Evolutionary conservation across 2,329 filamentous ascomycete species (phyloP), one percentile per base, ranked within the genome.

Genomic region (Phialophora chinensis): DNA sequence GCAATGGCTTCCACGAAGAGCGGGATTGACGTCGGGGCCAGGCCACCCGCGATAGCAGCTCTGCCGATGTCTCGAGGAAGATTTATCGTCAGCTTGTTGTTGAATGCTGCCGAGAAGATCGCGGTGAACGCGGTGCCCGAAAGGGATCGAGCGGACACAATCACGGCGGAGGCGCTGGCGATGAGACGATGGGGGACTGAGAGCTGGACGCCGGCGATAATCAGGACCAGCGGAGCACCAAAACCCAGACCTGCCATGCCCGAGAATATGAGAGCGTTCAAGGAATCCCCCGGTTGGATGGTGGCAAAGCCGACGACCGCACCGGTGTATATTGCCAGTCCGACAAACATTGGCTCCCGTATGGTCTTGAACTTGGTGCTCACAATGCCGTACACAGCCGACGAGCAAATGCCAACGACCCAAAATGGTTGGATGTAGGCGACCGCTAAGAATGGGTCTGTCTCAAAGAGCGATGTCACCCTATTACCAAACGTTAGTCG

Each of bases 281-380:
- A 8, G 4, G 44, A 54, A 60, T 59, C 57, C 44, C 44, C 62
- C 7, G 35, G 66, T 55, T 50, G 66, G 12, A 63, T 59, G 4
- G 65, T 61, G 25, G 64, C 64, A 8, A 66, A 53, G 35, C 62
- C 62, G 5, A 66, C 10, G 17, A 59, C 44, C 17, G 50, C 64
- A 12, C 60, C 64, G 11, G 64, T 54, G 31, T 57, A 57, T 23
- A 66, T 35, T 14, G 61, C 12, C 35, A 63, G 66, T 8, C 66
- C 66, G 8, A 56, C 44, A 29, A 66, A 61, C 29, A 69, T 20
- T 5, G 64, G 64, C 31, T 27, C n/a, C 27, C 66, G 59, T 38
- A 69, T 69, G 25, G 64, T 66, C 49, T 56, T 47, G 47, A 69
- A 64, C 17, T 49, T 55, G 12, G 66, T 64, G 38, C 58, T 63